Percentiles rank a stretch among this genome's conserved stretches.
Conservation (phyloP, 257 asterid genomes). For the Nicotiana undulata region DNA sequence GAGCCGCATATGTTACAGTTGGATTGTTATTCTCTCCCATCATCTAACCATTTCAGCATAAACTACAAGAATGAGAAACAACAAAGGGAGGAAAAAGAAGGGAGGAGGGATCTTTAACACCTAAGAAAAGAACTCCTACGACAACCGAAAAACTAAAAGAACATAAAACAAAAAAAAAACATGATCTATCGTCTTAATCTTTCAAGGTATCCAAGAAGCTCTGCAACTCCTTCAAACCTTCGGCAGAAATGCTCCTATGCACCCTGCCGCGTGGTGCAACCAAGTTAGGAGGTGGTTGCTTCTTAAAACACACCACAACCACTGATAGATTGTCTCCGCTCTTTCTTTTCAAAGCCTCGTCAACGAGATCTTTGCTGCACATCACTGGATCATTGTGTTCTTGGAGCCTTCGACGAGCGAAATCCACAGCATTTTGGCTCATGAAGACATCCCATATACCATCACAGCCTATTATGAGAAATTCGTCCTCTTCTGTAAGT, state of each 20-base stretch:
- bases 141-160: slow-evolving; percentile 8
- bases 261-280: slow-evolving; percentile 71
- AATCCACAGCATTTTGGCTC: slow-evolving; percentile 95
- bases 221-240: slow-evolving; percentile 84
- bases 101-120: neutral
- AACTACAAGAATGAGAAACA: slow-evolving; percentile 1
- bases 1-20: slow-evolving; percentile 87
- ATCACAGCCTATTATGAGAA: slow-evolving; percentile 83
- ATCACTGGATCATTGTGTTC: slow-evolving; percentile 74
- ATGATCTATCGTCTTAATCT: slow-evolving; percentile 30
- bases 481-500: slow-evolving; percentile 80
- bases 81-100: neutral
- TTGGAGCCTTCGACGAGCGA: slow-evolving; percentile 86
- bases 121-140: neutral
- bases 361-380: slow-evolving; percentile 81
- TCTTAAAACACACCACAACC: slow-evolving; percentile 79
- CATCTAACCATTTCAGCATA: slow-evolving; percentile 23
- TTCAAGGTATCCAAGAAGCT: slow-evolving; percentile 66
- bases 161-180: slow-evolving; percentile 6
- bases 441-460: slow-evolving; percentile 94
- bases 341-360: slow-evolving; percentile 83
- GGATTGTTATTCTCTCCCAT: slow-evolving; percentile 44
- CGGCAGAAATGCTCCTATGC: slow-evolving; percentile 90
- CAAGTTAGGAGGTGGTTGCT: slow-evolving; percentile 67
- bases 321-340: slow-evolving; percentile 82